Evolutionary conservation across 2,329 filamentous ascomycete genomes (phyloP), one percentile per base, ranked within the genome.

Genomic region (Ascochyta koolunga): DNA sequence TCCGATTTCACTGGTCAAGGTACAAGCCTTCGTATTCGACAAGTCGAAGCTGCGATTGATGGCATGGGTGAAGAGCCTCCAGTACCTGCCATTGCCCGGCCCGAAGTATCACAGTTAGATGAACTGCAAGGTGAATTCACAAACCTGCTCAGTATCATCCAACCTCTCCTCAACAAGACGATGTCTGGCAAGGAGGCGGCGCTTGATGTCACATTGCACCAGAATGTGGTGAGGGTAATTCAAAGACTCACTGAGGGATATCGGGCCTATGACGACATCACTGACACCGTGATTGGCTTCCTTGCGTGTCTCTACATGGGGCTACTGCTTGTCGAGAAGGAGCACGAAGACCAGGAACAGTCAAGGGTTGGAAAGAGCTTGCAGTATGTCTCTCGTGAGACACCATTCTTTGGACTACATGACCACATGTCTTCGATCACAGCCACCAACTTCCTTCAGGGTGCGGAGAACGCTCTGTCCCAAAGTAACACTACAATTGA

Each of bases 191-290:
- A 62, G 31, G 68, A 71, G 32, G 62, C 71, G 31, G 54, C 65
- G 39, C 35, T 64, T 46, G 71, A 74, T 48, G 32, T 71, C 63
- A 72, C 67, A 54, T 43, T 83, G 27, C 80, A 79, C 43, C 77
- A 79, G 32, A 87, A 87, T 53, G 77, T 95, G n/a, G 77, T 79
- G 6, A 86, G 89, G 57, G 84, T 96, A 33, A 84, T 89, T 43
- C 79, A 82, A 48, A 85, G 93, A 38, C 81, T 99, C 7, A 82
- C 81, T 1, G 80, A 84, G 25, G 82, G 86, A 31, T 96, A 92
- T 68, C 83, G 86, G 33, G 86, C 86, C 13, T 98, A 97, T 66
- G 90, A 91, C 56, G 95, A 99, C 68, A 85, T 98, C 63, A 90
- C 89, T 0, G 81, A 84, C 38, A 93, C 91, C 4, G 83, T 91